Percentiles rank a stretch among this genome's conserved stretches.
These are phyloP conservation scores for Nadsonia starkeyi-henricii DNA, from an alignment of 1,139 yeast species.

Conservation along the genomic window DNA sequence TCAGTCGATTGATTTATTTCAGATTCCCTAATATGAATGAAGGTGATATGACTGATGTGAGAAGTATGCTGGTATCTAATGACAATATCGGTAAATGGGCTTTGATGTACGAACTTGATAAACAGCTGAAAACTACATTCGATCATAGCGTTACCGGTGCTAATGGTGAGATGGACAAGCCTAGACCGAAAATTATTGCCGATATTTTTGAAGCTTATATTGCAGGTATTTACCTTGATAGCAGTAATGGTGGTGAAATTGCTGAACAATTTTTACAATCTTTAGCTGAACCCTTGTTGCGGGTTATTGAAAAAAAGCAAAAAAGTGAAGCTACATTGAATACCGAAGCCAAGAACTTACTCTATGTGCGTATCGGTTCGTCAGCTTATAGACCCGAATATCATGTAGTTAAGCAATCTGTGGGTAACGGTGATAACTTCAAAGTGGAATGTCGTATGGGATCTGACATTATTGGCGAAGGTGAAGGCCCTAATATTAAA, in stretches of 20 bases:
- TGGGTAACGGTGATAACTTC: slow-evolving; percentile 34
- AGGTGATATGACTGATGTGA: slow-evolving; percentile 62
- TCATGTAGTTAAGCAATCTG: slow-evolving; percentile 38
- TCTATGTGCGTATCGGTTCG: slow-evolving; percentile 69
- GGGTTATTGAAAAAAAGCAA: slow-evolving; percentile 20
- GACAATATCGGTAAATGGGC: slow-evolving; percentile 62
- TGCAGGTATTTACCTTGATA: slow-evolving; percentile 65
- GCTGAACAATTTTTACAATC: slow-evolving; percentile 48
- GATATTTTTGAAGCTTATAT: slow-evolving; percentile 85
- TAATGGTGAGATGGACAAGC: slow-evolving; percentile 3
- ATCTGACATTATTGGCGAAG: slow-evolving; percentile 38
- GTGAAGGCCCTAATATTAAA: slow-evolving; percentile 42
- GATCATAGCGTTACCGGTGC: slow-evolving; percentile 17
- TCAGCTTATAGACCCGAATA: slow-evolving; percentile 59
- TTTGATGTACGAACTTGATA: slow-evolving; percentile 52
- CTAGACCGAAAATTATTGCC: slow-evolving; percentile 40
- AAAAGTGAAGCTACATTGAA: slow-evolving; percentile 28
- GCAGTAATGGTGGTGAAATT: slow-evolving; percentile 29
- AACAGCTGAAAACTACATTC: slow-evolving; percentile 32
- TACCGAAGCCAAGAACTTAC: slow-evolving; percentile 56
- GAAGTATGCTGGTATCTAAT: slow-evolving; percentile 65
- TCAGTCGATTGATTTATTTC: slow-evolving; percentile 53
- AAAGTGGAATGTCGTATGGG: slow-evolving; percentile 56
- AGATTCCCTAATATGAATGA: slow-evolving; percentile 61
- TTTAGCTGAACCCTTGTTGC: slow-evolving; percentile 41